Evolutionary conservation across 495 filamentous ascomycete genomes (phyloP), one percentile per base, ranked within the genome.

Genomic region (Penicillium lagena): DNA sequence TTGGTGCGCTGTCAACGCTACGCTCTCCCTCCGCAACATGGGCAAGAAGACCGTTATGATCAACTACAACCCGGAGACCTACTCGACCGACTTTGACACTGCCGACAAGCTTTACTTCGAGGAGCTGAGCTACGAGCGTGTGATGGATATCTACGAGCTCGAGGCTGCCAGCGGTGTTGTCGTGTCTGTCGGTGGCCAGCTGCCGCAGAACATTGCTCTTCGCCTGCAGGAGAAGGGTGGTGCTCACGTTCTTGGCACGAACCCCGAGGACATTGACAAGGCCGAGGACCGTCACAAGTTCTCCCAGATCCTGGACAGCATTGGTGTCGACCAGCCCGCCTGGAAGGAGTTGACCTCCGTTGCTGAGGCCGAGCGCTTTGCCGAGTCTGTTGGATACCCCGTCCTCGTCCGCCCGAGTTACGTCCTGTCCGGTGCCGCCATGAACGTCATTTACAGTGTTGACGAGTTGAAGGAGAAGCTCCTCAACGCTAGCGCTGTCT

Each of bases 11-110:
- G 91, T 96, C 51, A 95, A 91, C 59, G 88, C 89, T 47, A 93
- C 93, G 12, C 74, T 87, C 29, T 90, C 90, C 31, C 76, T 96
- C 50, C 79, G 81, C 51, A 71, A 82, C 40, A 90, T 96, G 81
- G 91, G 89, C 53, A 88, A 95, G 77, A 95, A 96, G 79, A 98
- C 91, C 13, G 85, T 95, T 44, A 95, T 98, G 89, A 95, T 98
- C 66, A 98, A 97, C 63, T 90, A 84, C 64, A 93, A 94, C 64
- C 90, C 90, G 0, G 90, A 96, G 64, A 96, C 90, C 12, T 85
- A 82, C 50, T 78, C 70, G 40, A 97, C 93, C 37, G 91, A 97
- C 68, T 95, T 86, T 64, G 91, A 97, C 58, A 84, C 82, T 9
- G 87, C 93, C n/a, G 93, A 96, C 53, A 90, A 83, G 56, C 78